Conservation (phyloP, 768 basidiomycete genomes). For the Cyclocybe aegerita region DNA sequence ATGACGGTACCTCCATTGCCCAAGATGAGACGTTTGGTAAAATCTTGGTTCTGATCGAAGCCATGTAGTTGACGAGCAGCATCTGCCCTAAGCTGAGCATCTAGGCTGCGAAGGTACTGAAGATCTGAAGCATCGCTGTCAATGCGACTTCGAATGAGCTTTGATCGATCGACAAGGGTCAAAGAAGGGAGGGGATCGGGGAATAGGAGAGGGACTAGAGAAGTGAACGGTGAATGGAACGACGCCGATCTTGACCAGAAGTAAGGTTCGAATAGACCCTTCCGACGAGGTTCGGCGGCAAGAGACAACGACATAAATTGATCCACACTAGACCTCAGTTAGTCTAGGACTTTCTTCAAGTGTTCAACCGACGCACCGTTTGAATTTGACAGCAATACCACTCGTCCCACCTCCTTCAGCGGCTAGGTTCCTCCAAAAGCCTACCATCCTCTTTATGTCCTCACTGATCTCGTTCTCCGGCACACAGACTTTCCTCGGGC, state of each 20-base stretch:
- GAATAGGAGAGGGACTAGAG: constrained; percentile 73
- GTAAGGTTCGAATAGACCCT: constrained; percentile 73
- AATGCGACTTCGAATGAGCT: constrained; percentile 63
- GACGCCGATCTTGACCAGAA: constrained; percentile 59
- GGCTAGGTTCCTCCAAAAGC: constrained; percentile 57
- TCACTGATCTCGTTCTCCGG: constrained; percentile 39
- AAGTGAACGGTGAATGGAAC: constrained; percentile 45
- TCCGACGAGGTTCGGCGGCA: constrained; percentile 72
- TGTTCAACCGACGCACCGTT: constrained; percentile 45
- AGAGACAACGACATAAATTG: constrained; percentile 80
- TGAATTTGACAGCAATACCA: constrained; percentile 55
- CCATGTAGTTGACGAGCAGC: constrained; percentile 30
- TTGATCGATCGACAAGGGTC: constrained; percentile 65
- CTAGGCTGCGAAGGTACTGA: constrained; percentile 54
- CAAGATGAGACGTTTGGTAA: constrained; percentile 36
- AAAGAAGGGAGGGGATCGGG: constrained; percentile 71
- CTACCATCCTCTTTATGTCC: constrained; percentile 49
- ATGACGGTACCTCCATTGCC: constrained; percentile 67
- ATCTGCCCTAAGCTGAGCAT: constrained; percentile 43
- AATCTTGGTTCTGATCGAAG: constrained; percentile 28
- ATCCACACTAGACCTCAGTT: constrained; percentile 49
- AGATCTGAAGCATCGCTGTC: constrained; percentile 68
- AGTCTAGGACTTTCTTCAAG: constrained; percentile 1
- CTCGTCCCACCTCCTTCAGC: constrained; percentile 35
- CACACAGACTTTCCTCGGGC: constrained; percentile 39